phyloP scores from a whole-genome alignment of 2,329 filamentous ascomycete species.

The Clonostachys solani region DNA sequence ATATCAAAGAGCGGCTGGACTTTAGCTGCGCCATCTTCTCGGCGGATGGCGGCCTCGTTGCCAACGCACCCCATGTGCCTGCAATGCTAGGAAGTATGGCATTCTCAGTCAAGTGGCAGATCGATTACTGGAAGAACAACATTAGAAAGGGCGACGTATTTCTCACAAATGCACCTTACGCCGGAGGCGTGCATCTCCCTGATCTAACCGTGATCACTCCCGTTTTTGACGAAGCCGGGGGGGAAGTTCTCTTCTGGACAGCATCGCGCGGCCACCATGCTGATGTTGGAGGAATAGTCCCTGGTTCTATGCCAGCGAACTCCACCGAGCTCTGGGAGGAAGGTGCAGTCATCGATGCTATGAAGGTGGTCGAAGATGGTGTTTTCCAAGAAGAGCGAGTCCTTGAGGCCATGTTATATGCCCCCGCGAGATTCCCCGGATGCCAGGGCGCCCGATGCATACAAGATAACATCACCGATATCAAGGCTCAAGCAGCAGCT shows the following conservation, averaged over 20 bases:
- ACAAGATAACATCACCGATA: conserved; percentile 34
- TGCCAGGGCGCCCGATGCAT: conserved; percentile 28
- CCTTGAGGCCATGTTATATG: conserved; percentile 10
- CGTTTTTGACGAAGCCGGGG: conserved; percentile 21
- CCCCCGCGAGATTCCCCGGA: conserved; percentile 23
- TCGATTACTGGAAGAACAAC: conserved; percentile 16
- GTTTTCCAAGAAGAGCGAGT: conserved; percentile 47
- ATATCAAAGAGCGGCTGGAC: conserved; percentile 36
- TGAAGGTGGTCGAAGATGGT: conserved; percentile 28
- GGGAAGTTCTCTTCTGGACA: conserved; percentile 27
- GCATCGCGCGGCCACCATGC: conserved; percentile 32
- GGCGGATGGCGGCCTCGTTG: conserved; percentile 30
- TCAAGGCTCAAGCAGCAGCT: conserved; percentile 36
- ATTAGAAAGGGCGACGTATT: neutral
- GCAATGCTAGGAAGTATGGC: conserved; percentile 35
- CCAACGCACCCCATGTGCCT: conserved; percentile 33
- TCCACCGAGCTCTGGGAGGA: conserved; percentile 36
- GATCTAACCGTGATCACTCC: conserved; percentile 35
- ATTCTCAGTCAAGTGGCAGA: conserved; percentile 30
- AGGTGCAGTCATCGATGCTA: conserved; percentile 29
- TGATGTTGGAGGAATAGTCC: conserved; percentile 39
- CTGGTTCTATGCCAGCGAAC: conserved; percentile 33
- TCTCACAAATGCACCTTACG: neutral
- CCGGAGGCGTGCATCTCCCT: conserved; percentile 21
- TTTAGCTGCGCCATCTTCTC: conserved; percentile 37